Evolutionary conservation across 1,139 yeast genomes (phyloP).

Genomic region (Candida albicans): DNA sequence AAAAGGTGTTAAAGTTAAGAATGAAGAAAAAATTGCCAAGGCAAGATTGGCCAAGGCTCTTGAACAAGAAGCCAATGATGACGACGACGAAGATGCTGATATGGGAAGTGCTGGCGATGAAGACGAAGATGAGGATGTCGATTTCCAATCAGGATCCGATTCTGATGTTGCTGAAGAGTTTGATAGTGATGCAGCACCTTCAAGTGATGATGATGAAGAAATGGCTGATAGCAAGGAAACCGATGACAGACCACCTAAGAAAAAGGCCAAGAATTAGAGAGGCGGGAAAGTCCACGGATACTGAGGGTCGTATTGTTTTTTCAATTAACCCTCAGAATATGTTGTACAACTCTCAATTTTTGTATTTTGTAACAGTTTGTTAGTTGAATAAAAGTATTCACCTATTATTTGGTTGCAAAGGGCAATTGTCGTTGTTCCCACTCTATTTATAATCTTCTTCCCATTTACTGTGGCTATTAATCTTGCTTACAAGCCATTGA

Average conservation of each 20-base stretch:
- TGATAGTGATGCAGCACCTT: conserved; percentile 47
- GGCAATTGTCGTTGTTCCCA: too few species aligned
- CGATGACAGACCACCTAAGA: conserved; percentile 45
- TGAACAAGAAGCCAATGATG: conserved; percentile 69
- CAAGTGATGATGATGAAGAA: conserved; percentile 23
- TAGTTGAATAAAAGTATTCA: too few species aligned
- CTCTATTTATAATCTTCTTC: too few species aligned
- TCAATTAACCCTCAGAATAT: too few species aligned
- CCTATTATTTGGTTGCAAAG: too few species aligned
- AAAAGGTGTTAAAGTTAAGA: conserved; percentile 78
- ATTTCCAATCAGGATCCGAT: conserved; percentile 60
- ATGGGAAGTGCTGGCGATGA: conserved; percentile 75
- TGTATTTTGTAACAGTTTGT: too few species aligned
- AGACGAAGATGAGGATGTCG: conserved; percentile 71
- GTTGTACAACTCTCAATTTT: too few species aligned
- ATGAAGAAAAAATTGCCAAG: conserved; percentile 88
- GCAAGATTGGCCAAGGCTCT: conserved; percentile 75
- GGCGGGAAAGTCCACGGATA: too few species aligned
- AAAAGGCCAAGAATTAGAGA: conserved; percentile 39
- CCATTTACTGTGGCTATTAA: too few species aligned
- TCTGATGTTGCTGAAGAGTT: conserved; percentile 86
- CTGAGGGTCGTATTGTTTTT: too few species aligned
- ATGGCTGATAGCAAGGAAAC: conserved; percentile 11
- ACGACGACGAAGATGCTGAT: conserved; percentile 56
- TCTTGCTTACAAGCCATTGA: too few species aligned